These are phyloP conservation scores for Hibiscus tridactylites DNA, from an alignment of 345 rosid species.

Conservation along the genomic window DNA sequence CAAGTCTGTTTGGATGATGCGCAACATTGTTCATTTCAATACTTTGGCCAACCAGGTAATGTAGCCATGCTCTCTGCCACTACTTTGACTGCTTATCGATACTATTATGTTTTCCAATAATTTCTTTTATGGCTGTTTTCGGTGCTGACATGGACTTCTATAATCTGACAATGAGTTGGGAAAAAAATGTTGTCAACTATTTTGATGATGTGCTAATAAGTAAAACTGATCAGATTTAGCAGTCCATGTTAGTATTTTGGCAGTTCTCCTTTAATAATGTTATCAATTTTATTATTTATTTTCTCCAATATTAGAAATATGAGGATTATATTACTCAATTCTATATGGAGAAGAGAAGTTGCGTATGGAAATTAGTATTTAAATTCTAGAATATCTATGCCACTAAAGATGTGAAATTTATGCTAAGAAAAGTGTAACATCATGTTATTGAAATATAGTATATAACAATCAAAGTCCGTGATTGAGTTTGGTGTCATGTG, in stretches of 20 bases:
- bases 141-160: not conserved
- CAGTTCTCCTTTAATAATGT: not conserved
- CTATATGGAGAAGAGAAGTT: not conserved
- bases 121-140: not conserved
- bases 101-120: not conserved
- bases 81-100: not conserved
- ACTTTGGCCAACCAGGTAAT: constrained; percentile 94
- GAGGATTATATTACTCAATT: not conserved
- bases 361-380: not conserved
- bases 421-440: not conserved
- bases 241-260: too few relatives aligned
- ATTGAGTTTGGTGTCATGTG: not conserved
- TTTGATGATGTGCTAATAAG: not conserved
- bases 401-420: not conserved
- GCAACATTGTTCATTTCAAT: constrained; percentile 92
- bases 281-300: not conserved
- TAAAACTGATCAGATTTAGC: not conserved
- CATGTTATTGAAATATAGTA: not conserved
- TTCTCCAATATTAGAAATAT: not conserved
- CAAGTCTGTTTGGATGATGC: constrained; percentile 99
- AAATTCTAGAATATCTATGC: not conserved
- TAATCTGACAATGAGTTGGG: not conserved
- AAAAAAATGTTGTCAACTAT: not conserved
- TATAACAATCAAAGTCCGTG: not conserved
- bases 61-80: not conserved